These are phyloP conservation scores for Blastomyces parvus DNA, from an alignment of 2,329 filamentous ascomycete species.

Conservation along the genomic window DNA sequence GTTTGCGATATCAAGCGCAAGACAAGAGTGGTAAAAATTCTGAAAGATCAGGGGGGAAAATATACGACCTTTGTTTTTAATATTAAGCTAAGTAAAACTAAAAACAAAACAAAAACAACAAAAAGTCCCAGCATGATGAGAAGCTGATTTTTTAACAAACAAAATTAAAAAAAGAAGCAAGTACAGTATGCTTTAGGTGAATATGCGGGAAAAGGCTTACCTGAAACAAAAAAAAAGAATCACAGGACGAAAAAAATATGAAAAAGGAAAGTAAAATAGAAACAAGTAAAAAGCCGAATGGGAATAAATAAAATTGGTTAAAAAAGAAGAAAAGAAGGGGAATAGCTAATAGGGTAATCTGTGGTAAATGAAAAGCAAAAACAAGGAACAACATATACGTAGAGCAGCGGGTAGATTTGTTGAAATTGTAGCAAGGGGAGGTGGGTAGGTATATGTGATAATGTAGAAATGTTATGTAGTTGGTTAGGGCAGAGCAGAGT, in stretches of 20 bases:
- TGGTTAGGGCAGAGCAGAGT: not conserved
- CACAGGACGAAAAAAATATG: not conserved
- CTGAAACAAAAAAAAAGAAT: no score
- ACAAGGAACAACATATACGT: not conserved
- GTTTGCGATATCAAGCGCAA: no score
- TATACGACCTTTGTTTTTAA: not conserved
- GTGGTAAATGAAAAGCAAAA: not conserved
- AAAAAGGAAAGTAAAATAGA: not conserved
- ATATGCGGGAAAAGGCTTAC: constrained; percentile 1
- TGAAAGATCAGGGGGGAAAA: not conserved
- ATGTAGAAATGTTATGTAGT: not conserved
- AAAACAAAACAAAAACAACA: no score
- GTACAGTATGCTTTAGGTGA: constrained; percentile 6
- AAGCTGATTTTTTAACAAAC: not conserved
- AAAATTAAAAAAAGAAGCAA: not conserved
- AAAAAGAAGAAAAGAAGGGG: constrained; percentile 8
- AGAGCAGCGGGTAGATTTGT: no score
- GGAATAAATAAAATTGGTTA: no score
- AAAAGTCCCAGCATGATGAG: not conserved
- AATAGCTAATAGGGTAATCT: constrained; percentile 3
- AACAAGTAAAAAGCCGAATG: not conserved
- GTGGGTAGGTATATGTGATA: not conserved
- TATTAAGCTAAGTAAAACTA: not conserved
- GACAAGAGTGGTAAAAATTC: no score
- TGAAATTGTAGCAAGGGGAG: not conserved